Conservation (phyloP, 1,284 basidiomycete genomes). For the Leccinum griseonigrum region DNA sequence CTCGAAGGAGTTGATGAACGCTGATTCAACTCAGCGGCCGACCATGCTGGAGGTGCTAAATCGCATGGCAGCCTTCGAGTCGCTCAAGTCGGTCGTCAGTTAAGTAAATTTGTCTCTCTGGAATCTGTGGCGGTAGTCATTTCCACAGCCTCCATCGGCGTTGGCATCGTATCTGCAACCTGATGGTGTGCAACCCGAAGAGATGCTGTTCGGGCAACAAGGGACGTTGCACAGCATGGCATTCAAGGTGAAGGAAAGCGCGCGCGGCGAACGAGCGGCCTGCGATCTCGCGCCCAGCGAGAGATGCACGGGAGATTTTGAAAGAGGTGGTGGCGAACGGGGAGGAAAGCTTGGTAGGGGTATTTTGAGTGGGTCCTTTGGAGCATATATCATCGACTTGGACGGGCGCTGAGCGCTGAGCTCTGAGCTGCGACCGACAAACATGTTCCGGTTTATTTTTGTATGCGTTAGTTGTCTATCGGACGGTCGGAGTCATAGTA, state of each 20-base stretch:
- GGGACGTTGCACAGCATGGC: constrained; percentile 63
- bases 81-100: not conserved
- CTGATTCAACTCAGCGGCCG: not conserved
- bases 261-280: constrained; percentile 69
- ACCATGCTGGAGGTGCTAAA: not conserved
- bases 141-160: constrained; percentile 45
- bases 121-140: no score
- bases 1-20: not conserved
- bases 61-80: not conserved
- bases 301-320: constrained; percentile 81
- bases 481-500: no score
- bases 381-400: no score
- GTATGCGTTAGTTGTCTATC: no score
- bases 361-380: constrained; percentile 20
- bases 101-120: no score
- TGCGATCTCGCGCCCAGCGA: constrained; percentile 74
- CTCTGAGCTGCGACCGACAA: no score
- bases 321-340: constrained; percentile 37
- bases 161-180: constrained; percentile 51
- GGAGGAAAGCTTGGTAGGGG: constrained; percentile 27
- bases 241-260: constrained; percentile 73
- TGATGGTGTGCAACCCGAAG: constrained; percentile 15
- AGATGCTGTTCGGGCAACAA: constrained; percentile 66
- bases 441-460: no score
- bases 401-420: no score